Evolutionary conservation across 345 rosid species (phyloP).

Genomic region (Citrus unshiu): DNA sequence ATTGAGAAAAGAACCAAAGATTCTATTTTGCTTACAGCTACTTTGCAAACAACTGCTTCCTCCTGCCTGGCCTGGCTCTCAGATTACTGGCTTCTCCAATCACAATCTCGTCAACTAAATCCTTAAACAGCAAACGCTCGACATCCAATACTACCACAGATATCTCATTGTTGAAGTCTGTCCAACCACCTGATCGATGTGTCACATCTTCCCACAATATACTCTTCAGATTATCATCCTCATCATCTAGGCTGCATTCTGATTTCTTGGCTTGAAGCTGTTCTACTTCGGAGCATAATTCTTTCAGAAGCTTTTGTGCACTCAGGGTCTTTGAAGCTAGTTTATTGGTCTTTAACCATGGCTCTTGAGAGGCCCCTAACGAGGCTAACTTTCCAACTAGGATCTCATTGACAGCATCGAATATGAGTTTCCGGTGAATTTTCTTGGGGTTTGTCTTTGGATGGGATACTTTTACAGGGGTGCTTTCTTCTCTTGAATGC

Average conservation of each 20-base stretch:
- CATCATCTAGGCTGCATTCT: slow-evolving; percentile 42
- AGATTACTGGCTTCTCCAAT: slow-evolving; percentile 40
- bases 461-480: slow-evolving; percentile 19
- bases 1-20: not conserved
- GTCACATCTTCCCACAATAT: slow-evolving; percentile 67
- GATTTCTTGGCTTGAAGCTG: slow-evolving; percentile 51
- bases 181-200: slow-evolving; percentile 64
- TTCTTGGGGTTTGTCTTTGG: slow-evolving; percentile 47
- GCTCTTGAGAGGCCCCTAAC: slow-evolving; percentile 39
- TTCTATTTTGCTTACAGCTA: slow-evolving; percentile 19
- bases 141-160: slow-evolving; percentile 67
- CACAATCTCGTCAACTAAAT: slow-evolving; percentile 71
- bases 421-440: slow-evolving; percentile 70
- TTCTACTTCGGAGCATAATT: slow-evolving; percentile 62
- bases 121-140: slow-evolving; percentile 80
- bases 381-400: slow-evolving; percentile 58
- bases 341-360: slow-evolving; percentile 44
- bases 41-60: slow-evolving; percentile 54
- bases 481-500: slow-evolving; percentile 42
- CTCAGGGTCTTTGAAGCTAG: slow-evolving; percentile 53
- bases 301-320: slow-evolving; percentile 80
- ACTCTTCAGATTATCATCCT: slow-evolving; percentile 52
- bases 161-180: slow-evolving; percentile 43
- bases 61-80: slow-evolving; percentile 44
- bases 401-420: slow-evolving; percentile 81